phyloP scores from a whole-genome alignment of 23 red algal species.

The Gracilaria vermiculophylla region DNA sequence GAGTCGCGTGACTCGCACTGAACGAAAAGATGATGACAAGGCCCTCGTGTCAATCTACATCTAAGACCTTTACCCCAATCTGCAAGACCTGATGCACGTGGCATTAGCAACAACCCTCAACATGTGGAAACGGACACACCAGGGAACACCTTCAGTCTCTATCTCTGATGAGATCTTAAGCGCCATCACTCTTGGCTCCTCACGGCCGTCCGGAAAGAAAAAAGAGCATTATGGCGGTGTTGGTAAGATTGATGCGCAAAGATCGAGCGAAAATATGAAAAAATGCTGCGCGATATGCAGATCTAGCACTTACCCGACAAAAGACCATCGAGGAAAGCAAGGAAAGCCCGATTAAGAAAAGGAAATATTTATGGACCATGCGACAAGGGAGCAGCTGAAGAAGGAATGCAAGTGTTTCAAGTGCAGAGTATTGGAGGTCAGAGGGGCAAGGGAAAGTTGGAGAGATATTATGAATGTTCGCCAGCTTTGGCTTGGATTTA shows the following conservation, averaged over 20 bases:
- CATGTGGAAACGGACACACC: slow-evolving; percentile 18
- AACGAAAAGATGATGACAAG: not conserved
- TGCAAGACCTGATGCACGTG: slow-evolving; percentile 28
- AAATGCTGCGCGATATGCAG: not conserved
- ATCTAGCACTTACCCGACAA: not conserved
- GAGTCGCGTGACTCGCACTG: slow-evolving; percentile 5
- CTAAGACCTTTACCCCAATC: not conserved
- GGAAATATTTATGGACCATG: too few species aligned
- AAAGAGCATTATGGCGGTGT: not conserved
- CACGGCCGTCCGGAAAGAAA: not conserved
- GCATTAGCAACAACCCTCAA: not conserved
- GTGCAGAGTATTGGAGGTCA: not conserved
- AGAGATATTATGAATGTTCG: too few species aligned
- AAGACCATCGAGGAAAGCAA: not conserved
- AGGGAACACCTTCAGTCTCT: not conserved
- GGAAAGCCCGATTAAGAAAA: not conserved
- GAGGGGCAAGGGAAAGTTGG: too few species aligned
- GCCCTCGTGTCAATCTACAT: slow-evolving; percentile 11
- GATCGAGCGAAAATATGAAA: not conserved
- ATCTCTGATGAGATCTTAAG: not conserved
- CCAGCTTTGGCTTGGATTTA: too few species aligned
- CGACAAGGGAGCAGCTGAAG: too few species aligned
- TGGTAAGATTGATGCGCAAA: not conserved
- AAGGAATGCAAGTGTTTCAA: slow-evolving; percentile 4
- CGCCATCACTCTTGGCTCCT: not conserved